Base-by-base conservation (phyloP, 495 filamentous ascomycete genomes). In the Xylaria grammica region DNA sequence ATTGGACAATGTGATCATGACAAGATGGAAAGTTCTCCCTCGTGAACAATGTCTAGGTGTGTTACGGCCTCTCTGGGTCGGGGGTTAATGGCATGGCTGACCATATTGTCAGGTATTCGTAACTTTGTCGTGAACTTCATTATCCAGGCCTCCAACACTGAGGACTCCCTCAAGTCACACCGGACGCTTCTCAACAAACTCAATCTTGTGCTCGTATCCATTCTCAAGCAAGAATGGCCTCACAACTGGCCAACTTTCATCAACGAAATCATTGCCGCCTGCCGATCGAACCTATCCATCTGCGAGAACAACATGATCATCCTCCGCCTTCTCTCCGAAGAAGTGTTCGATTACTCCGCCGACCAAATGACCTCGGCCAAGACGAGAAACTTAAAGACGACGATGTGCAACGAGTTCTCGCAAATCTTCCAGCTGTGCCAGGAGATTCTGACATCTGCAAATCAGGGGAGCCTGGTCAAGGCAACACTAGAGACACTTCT, bases 231-330 rank as follows among this genome's bases (percentile, higher is more conserved):
- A 78, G 95, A 99, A 77, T 99, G 95, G 95, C 95, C 95, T n/a
- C 94, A 97, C 75, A 95, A 98, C 81, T 99, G 95, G 95, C 95
- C 96, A 9, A 97, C 92, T 8, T 99, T 99, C 77, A 97, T 98
- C 85, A 98, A 97, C 78, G 95, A 99, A 84, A 98, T 99, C 74
- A 93, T 98, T 69, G 90, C 91, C 11, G 96, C 94, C 29, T 97
- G 94, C 74, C 93, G 94, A 70, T 92, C 90, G 60, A 97, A 91
- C 76, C 84, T 98, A 32, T 93, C 95, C 2, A 94, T 98, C 70
- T 99, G 95, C 81, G 95, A 99, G 80, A 99, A 99, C 81, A 99
- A 99, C 79, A 99, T 99, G 96, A 92, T 90, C 45, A 98, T 99
- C 63, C 88, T 99, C 42, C 89, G 96, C 50, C 81, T 99, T 67